A percentile compares a stretch with the other conserved stretches of the same genome.
phyloP scores from a whole-genome alignment of 371 early-diverging fungal species.

The Amoeboaphelidium protococcarum region DNA sequence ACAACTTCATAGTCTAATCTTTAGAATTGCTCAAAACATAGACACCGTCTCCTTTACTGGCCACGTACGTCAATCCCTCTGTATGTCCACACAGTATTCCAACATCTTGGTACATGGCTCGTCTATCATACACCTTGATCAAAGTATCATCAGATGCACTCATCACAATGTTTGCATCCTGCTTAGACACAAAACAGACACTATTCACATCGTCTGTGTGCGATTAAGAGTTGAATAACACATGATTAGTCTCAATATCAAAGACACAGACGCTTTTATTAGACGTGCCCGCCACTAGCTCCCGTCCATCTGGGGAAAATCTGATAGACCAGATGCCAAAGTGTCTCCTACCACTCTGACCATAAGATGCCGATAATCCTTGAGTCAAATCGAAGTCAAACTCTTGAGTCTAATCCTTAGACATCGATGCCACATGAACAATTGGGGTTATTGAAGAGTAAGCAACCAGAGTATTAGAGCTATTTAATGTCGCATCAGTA shows the following conservation, averaged over 20 bases:
- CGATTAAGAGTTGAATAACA: no score
- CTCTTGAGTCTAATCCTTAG: constrained; percentile 4
- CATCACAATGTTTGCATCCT: no score
- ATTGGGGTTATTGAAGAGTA: constrained; percentile 25
- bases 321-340: constrained; percentile 28
- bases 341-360: neutral
- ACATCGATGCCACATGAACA: constrained; percentile 17
- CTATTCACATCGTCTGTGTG: no score
- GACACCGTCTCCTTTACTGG: constrained; percentile 12
- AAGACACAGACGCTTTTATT: no score
- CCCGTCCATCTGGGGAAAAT: constrained; percentile 23
- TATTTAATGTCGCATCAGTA: constrained; percentile 15
- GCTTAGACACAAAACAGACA: no score
- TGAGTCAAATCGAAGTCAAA: neutral
- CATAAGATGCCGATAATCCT: neutral
- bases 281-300: constrained; percentile 28
- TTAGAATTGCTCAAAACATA: constrained; percentile 16
- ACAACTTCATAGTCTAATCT: constrained; percentile 28
- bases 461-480: constrained; percentile 19
- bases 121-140: no score
- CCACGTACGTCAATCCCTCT: constrained; percentile 31
- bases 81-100: constrained; percentile 34
- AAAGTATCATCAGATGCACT: no score
- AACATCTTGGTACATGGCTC: no score
- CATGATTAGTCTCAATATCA: no score